Evolutionary conservation across 78 protist species (phyloP).

Genomic region (Dictyostelium intermedium): DNA sequence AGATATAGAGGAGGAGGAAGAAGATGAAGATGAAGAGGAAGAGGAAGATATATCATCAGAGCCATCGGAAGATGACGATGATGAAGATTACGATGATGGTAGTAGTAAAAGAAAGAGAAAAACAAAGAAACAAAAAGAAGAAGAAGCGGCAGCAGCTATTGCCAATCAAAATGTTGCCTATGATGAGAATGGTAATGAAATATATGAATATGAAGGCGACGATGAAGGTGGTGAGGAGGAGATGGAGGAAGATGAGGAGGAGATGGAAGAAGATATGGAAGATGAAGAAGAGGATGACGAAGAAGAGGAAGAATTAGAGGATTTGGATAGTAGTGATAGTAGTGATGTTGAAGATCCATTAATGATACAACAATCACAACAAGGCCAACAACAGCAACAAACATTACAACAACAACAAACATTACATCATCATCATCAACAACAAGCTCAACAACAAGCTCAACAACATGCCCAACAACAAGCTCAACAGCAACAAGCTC

Average conservation of each 20-base stretch:
- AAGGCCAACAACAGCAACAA: not conserved
- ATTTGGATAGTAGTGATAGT: not conserved
- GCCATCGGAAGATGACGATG: not conserved
- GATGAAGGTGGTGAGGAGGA: not conserved
- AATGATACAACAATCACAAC: not conserved
- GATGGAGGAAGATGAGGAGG: not conserved
- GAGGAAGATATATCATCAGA: constrained; percentile 9
- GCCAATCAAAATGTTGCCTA: not conserved
- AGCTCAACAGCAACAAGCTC: not conserved
- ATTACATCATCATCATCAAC: not conserved
- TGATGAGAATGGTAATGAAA: not conserved
- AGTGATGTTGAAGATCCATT: not conserved
- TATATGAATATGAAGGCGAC: not conserved
- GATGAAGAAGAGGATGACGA: not conserved
- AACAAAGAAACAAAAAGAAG: not conserved
- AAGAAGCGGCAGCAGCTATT: not conserved
- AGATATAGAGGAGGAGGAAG: not conserved
- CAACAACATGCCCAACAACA: not conserved
- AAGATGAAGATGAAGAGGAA: constrained; percentile 25
- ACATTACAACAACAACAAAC: not conserved
- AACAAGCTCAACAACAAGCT: not conserved
- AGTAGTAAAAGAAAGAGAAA: not conserved
- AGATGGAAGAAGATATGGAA: not conserved
- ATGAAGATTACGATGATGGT: not conserved
- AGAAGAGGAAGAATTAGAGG: not conserved